Evolutionary conservation across 225 moss, liverwort and hornwort species (phyloP).

Genomic region (Takakia lepidozioides): DNA sequence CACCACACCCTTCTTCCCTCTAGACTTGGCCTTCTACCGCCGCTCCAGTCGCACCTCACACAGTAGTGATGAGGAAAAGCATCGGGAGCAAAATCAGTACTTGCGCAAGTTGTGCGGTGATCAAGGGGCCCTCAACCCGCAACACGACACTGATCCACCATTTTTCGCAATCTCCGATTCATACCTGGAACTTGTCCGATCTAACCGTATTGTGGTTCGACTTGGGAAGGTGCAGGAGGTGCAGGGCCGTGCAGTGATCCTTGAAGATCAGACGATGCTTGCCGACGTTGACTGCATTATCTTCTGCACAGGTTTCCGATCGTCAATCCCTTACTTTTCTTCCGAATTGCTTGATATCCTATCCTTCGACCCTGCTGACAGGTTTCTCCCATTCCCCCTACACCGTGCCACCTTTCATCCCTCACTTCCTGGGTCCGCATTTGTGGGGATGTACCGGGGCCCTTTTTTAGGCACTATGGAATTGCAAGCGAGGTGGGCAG

Average conservation of each 20-base stretch:
- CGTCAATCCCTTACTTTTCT: conserved; percentile 11
- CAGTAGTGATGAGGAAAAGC: conserved; percentile 1
- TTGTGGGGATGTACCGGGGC: conserved; percentile 7
- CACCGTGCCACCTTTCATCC: conserved; percentile 20
- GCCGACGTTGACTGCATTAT: conserved; percentile 11
- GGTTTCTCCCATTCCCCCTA: conserved; percentile 6
- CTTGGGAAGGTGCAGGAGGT: conserved; percentile 7
- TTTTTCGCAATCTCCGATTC: conserved; percentile 4
- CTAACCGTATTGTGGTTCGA: conserved; percentile 9
- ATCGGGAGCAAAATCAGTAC: neutral
- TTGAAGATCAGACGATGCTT: conserved; percentile 8
- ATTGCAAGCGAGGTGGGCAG: conserved; percentile 19
- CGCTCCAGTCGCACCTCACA: neutral
- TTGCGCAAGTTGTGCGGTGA: conserved; percentile 12
- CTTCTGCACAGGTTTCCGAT: conserved; percentile 12
- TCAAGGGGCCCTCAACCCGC: conserved; percentile 11
- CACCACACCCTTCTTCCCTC: conserved; percentile 13
- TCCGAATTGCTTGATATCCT: conserved; percentile 7
- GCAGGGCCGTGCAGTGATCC: conserved; percentile 8
- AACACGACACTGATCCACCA: conserved; percentile 5
- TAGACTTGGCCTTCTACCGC: conserved; percentile 13
- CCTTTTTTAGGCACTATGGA: conserved; percentile 6
- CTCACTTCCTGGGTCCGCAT: conserved; percentile 10
- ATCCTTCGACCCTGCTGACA: conserved; percentile 7
- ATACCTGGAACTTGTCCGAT: conserved; percentile 6